Evolutionary conservation across 1,284 basidiomycete species (phyloP).

Genomic region (Puccinia coronata): DNA sequence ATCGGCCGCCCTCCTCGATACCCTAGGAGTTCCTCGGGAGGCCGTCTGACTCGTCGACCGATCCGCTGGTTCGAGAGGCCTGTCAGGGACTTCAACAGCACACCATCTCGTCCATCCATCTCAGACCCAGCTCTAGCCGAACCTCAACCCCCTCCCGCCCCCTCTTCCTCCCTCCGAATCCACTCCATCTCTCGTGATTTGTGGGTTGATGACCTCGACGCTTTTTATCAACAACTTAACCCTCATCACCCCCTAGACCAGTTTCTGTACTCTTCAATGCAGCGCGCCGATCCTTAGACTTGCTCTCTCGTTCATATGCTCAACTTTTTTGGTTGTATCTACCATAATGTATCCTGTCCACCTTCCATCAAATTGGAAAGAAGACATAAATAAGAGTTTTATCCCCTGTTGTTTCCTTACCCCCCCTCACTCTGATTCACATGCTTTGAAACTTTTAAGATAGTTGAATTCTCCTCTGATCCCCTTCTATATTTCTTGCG

Average conservation of each 20-base stretch:
- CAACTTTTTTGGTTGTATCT: background rate
- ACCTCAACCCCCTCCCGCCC: background rate
- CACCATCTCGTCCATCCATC: background rate
- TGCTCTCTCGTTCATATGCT: background rate
- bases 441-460: background rate
- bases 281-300: background rate
- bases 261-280: background rate
- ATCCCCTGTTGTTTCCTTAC: too few species aligned
- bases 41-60: conserved; percentile 1
- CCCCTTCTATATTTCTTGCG: too few species aligned
- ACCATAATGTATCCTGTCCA: background rate
- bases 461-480: too few species aligned
- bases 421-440: background rate
- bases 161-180: background rate
- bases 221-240: background rate
- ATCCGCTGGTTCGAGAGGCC: conserved; percentile 24
- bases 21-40: background rate
- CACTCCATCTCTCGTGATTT: background rate
- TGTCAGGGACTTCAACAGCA: background rate
- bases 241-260: conserved; percentile 1
- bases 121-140: background rate
- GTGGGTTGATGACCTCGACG: background rate
- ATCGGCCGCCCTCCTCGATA: background rate
- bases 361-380: too few species aligned
- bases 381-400: too few species aligned